Conservation (phyloP, 2,329 filamentous ascomycete genomes). For the Cytospora piceae region DNA sequence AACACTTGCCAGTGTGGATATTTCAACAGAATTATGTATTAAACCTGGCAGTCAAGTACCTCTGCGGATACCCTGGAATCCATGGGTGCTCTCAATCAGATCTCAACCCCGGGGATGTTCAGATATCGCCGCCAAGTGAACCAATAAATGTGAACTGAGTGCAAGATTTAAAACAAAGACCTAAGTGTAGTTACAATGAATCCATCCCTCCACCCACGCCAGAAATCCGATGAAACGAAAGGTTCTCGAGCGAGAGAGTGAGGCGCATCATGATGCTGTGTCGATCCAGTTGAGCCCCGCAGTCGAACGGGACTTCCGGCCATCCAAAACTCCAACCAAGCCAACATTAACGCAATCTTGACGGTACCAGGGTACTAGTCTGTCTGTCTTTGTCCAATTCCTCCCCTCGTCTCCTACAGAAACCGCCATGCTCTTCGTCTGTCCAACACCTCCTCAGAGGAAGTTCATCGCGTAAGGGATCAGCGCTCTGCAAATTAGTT, state of each 20-base stretch:
- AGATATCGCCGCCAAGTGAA: neutral
- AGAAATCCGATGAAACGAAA: slow-evolving; percentile 24
- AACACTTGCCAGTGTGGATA: neutral
- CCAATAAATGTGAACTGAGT: neutral
- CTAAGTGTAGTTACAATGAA: slow-evolving; percentile 25
- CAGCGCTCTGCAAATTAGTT: slow-evolving; percentile 43
- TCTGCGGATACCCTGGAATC: neutral
- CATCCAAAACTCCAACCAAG: slow-evolving; percentile 29
- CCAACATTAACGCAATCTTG: slow-evolving; percentile 23
- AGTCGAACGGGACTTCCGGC: slow-evolving; percentile 12
- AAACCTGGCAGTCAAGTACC: neutral
- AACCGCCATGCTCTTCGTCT: neutral
- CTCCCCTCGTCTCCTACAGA: slow-evolving; percentile 2
- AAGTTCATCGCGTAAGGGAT: slow-evolving; percentile 58
- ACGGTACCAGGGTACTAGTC: slow-evolving; percentile 14
- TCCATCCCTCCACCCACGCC: slow-evolving; percentile 13
- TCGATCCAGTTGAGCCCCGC: slow-evolving; percentile 4
- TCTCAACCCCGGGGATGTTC: neutral
- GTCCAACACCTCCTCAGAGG: slow-evolving; percentile 41
- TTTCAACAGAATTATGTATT: neutral
- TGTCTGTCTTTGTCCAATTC: slow-evolving; percentile 22
- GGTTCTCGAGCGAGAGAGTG: slow-evolving; percentile 10
- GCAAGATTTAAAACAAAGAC: slow-evolving; percentile 22
- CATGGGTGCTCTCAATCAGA: too few species aligned
- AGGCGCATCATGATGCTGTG: slow-evolving; percentile 6